Percentiles rank a stretch among this genome's conserved stretches.
Conservation (phyloP, 768 basidiomycete species). For the Leccinum arenicola region DNA sequence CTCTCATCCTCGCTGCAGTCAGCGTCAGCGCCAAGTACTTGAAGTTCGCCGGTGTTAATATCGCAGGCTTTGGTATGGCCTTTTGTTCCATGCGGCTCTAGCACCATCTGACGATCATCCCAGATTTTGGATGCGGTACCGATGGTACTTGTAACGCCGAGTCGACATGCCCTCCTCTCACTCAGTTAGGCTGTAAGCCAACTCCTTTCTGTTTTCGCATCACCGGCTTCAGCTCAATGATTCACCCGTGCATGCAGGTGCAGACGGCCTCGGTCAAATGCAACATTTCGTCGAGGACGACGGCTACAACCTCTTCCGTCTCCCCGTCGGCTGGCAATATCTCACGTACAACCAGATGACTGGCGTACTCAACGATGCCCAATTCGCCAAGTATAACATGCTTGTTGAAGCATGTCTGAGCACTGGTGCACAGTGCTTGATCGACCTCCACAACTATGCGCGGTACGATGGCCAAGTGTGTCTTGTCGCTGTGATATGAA, state of each 20-base stretch:
- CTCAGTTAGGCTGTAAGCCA: slow-evolving; percentile 40
- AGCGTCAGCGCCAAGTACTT: slow-evolving; percentile 22
- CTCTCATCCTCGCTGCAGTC: slow-evolving; percentile 7
- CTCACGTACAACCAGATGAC: slow-evolving; percentile 39
- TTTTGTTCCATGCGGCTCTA: background rate
- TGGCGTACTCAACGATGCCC: slow-evolving; percentile 40
- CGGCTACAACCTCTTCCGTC: slow-evolving; percentile 55
- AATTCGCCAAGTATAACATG: slow-evolving; percentile 53
- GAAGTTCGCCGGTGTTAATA: slow-evolving; percentile 46
- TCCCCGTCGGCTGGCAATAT: slow-evolving; percentile 62
- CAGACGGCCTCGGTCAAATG: slow-evolving; percentile 48
- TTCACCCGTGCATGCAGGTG: slow-evolving; percentile 4
- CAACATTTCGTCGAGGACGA: slow-evolving; percentile 55
- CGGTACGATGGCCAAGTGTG: slow-evolving; percentile 46
- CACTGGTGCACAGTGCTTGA: slow-evolving; percentile 50
- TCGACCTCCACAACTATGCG: slow-evolving; percentile 63
- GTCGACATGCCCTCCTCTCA: slow-evolving; percentile 44
- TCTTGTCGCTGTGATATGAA: background rate
- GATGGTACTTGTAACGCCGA: slow-evolving; percentile 42
- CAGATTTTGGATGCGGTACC: slow-evolving; percentile 46
- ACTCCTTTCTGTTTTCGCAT: background rate
- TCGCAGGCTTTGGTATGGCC: slow-evolving; percentile 44
- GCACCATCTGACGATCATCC: background rate
- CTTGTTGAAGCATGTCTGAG: slow-evolving; percentile 36
- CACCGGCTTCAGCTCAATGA: background rate